phyloP scores from a whole-genome alignment of 169 alveolate genomes.

The Babesia ovata region DNA sequence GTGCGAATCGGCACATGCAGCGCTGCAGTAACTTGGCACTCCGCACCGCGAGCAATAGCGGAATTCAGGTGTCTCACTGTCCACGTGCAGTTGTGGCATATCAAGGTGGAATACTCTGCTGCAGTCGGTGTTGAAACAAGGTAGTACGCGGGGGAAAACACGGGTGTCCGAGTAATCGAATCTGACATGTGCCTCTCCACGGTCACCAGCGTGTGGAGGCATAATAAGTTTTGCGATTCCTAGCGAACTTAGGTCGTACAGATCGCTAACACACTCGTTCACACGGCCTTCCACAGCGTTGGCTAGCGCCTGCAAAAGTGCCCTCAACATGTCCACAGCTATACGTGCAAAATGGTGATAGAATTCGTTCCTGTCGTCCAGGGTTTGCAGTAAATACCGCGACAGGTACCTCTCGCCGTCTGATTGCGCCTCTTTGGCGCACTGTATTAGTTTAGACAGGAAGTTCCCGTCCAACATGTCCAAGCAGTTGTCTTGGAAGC shows the following conservation, averaged over 20 bases:
- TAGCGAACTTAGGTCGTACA: constrained; percentile 54
- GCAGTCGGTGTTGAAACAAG: constrained; percentile 64
- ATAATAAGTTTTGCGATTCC: constrained; percentile 40
- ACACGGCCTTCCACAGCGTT: background rate
- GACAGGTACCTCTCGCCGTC: constrained; percentile 26
- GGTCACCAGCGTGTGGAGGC: constrained; percentile 20
- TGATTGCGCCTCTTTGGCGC: constrained; percentile 10
- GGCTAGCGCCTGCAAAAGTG: constrained; percentile 2
- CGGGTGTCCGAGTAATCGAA: constrained; percentile 10
- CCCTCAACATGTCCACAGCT: constrained; percentile 33
- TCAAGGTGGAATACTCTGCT: constrained; percentile 48
- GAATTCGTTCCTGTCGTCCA: constrained; percentile 40
- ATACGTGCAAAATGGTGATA: constrained; percentile 30
- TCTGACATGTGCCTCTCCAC: background rate
- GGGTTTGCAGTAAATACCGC: constrained; percentile 8
- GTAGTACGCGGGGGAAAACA: constrained; percentile 61
- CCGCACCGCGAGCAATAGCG: constrained; percentile 62
- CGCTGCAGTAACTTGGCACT: constrained; percentile 68
- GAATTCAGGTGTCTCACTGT: constrained; percentile 28
- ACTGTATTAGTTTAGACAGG: constrained; percentile 8
- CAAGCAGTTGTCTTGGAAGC: constrained; percentile 45
- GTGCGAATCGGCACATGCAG: constrained; percentile 39
- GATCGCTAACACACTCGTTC: background rate
- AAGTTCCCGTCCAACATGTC: constrained; percentile 9
- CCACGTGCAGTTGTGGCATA: constrained; percentile 63